These are phyloP conservation scores for Microbotryomycetes sp. DNA, from an alignment of 1,284 basidiomycete species.

Conservation along the genomic window DNA sequence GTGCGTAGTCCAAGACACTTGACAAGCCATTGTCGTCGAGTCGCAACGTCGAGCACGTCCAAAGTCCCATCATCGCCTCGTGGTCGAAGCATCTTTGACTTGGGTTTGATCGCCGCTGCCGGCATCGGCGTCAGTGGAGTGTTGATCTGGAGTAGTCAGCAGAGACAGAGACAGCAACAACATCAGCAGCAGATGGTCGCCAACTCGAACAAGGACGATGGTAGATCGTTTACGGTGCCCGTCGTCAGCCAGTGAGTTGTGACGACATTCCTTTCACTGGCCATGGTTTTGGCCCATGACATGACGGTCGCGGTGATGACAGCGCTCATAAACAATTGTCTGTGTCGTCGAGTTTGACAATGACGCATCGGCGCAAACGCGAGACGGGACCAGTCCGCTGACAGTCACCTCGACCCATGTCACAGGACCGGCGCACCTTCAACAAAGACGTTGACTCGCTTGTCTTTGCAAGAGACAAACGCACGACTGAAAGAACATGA, in stretches of 20 bases:
- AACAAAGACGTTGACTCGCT: conserved; percentile 45
- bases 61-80: neutral
- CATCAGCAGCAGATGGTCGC: neutral
- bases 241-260: conserved; percentile 27
- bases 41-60: neutral
- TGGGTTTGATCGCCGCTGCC: conserved; percentile 12
- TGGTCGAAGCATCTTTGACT: conserved; percentile 15
- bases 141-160: conserved; percentile 11
- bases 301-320: neutral
- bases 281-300: neutral
- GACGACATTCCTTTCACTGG: neutral
- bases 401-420: neutral
- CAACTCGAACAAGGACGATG: neutral
- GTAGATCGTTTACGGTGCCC: conserved; percentile 25
- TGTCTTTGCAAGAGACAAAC: conserved; percentile 56
- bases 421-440: conserved; percentile 18
- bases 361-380: too few relatives aligned
- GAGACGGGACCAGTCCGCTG: too few relatives aligned
- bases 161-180: neutral
- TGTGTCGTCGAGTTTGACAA: neutral
- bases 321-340: neutral
- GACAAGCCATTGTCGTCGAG: too few relatives aligned
- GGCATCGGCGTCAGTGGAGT: conserved; percentile 18
- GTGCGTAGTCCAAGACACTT: too few relatives aligned
- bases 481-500: conserved; percentile 56